Conservation (phyloP, 768 basidiomycete genomes). For the Russula virescens region DNA sequence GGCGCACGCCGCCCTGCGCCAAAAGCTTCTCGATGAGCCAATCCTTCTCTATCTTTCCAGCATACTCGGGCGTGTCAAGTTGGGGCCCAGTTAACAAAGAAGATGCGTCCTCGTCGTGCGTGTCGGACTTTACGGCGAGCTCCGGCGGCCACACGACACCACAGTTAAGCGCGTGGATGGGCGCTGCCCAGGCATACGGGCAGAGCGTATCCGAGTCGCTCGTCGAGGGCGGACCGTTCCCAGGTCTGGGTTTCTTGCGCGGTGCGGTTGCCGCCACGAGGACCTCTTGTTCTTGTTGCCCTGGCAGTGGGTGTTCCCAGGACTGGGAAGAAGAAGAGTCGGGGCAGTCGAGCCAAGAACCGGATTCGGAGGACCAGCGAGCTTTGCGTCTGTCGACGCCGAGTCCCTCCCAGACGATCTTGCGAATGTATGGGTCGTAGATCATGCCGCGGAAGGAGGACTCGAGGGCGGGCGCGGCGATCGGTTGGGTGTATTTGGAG, state of each 20-base stretch:
- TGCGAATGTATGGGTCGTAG: conserved; percentile 84
- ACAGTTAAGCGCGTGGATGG: conserved; percentile 76
- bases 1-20: conserved; percentile 75
- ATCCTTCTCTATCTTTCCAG: conserved; percentile 57
- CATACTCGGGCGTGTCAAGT: conserved; percentile 77
- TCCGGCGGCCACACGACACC: conserved; percentile 72
- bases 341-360: conserved; percentile 67
- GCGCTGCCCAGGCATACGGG: conserved; percentile 72
- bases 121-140: conserved; percentile 41
- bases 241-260: conserved; percentile 4
- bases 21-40: conserved; percentile 79
- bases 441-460: conserved; percentile 65
- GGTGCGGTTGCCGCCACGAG: neutral
- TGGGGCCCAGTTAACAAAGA: conserved; percentile 37
- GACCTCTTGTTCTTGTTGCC: no score
- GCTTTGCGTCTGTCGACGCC: conserved; percentile 32
- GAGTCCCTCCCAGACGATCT: conserved; percentile 81
- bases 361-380: conserved; percentile 52
- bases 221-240: conserved; percentile 2
- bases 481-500: conserved; percentile 67
- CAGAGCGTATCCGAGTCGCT: conserved; percentile 58
- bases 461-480: conserved; percentile 66
- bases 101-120: no score
- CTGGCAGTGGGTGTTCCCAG: no score
- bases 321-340: neutral